These are phyloP conservation scores for Santalum album DNA, from an alignment of 164 flowering plant species.

Conservation along the genomic window DNA sequence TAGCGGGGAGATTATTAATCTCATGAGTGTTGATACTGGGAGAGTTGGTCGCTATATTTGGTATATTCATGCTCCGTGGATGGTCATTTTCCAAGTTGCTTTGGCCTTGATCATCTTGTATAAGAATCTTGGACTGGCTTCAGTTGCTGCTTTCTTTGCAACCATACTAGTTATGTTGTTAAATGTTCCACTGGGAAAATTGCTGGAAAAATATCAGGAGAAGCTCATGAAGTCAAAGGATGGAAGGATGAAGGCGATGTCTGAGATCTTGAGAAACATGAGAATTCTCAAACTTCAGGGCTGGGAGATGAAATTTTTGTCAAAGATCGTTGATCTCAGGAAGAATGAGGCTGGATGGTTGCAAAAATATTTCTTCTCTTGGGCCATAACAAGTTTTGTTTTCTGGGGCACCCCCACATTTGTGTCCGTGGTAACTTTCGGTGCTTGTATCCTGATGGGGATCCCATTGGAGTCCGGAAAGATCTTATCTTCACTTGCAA, in stretches of 20 bases:
- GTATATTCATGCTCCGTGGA: conserved; percentile 68
- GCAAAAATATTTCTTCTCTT: conserved; percentile 36
- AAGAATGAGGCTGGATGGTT: conserved; percentile 52
- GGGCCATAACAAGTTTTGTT: conserved; percentile 32
- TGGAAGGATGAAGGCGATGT: conserved; percentile 57
- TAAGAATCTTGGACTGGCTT: conserved; percentile 58
- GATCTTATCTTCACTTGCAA: conserved; percentile 68
- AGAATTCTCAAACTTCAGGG: conserved; percentile 76
- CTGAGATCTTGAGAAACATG: conserved; percentile 70
- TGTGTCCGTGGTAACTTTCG: conserved; percentile 56
- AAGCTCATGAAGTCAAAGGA: conserved; percentile 69
- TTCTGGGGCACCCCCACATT: conserved; percentile 63
- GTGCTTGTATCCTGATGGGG: conserved; percentile 43
- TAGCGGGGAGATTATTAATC: conserved; percentile 66
- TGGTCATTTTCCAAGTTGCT: conserved; percentile 45
- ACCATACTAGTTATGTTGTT: conserved; percentile 45
- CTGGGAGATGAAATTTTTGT: conserved; percentile 73
- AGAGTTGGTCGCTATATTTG: conserved; percentile 50
- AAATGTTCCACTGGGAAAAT: conserved; percentile 45
- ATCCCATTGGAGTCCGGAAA: conserved; percentile 64
- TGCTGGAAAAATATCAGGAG: conserved; percentile 42
- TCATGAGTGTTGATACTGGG: conserved; percentile 71
- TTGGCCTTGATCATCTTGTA: conserved; percentile 56
- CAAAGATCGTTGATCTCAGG: conserved; percentile 42
- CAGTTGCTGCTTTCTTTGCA: conserved; percentile 43